Evolutionary conservation across 1,284 basidiomycete species (phyloP).

Genomic region (Tremellales sp.): DNA sequence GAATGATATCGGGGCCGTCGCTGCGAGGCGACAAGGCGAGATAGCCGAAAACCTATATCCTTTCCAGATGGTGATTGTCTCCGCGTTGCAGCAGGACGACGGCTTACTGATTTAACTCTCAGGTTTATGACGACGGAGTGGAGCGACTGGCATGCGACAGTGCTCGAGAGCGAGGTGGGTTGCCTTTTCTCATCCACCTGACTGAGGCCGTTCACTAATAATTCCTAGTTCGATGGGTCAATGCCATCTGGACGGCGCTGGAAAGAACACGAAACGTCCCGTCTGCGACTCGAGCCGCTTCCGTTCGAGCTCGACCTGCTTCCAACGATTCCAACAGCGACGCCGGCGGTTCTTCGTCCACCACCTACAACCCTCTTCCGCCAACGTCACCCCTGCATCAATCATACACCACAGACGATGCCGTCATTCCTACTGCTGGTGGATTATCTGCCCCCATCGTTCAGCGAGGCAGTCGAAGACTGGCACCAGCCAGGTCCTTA

Average conservation of each 20-base stretch:
- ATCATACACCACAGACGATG: constrained; percentile 38
- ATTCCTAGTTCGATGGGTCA: constrained; percentile 69
- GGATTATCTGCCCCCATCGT: constrained; percentile 34
- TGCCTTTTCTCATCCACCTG: not conserved
- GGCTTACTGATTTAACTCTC: not conserved
- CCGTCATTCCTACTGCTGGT: constrained; percentile 38
- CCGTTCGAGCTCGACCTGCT: constrained; percentile 19
- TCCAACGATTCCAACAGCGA: constrained; percentile 18
- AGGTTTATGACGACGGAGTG: constrained; percentile 75
- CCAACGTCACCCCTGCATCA: constrained; percentile 7
- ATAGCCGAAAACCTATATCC: constrained; percentile 71
- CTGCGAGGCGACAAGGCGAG: constrained; percentile 62
- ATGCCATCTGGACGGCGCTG: constrained; percentile 68
- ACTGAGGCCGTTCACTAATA: not conserved
- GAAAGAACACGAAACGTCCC: constrained; percentile 25
- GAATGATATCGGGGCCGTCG: constrained; percentile 77
- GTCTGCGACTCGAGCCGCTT: constrained; percentile 11
- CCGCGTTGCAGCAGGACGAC: not conserved
- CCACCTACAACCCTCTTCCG: constrained; percentile 21
- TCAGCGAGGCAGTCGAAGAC: constrained; percentile 37
- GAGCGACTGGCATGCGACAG: constrained; percentile 80
- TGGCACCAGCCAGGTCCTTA: constrained; percentile 34
- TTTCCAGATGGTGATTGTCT: constrained; percentile 61
- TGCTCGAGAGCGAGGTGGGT: constrained; percentile 60
- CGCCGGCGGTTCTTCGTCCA: constrained; percentile 37